Percentiles rank a stretch among this genome's conserved stretches.
These are phyloP conservation scores for Ormosia semicastrata DNA, from an alignment of 306 rosid genomes.

Conservation along the genomic window DNA sequence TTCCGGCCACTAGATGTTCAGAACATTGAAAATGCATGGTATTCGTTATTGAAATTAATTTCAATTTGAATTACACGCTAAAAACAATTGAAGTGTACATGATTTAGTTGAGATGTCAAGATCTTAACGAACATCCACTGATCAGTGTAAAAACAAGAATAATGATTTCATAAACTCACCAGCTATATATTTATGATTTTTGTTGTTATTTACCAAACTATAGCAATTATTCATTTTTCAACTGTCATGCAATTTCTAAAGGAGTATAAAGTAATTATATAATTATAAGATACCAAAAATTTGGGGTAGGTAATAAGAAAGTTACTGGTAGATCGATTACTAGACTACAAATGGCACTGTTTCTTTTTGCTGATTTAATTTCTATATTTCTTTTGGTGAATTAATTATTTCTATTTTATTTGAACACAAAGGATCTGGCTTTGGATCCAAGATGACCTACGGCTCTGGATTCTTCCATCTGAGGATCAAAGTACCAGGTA, in stretches of 20 bases:
- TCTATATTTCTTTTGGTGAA: background rate
- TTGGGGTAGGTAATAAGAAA: background rate
- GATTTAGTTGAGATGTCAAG: background rate
- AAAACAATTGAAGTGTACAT: background rate
- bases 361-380: background rate
- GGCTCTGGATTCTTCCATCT: conserved; percentile 52
- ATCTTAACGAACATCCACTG: background rate
- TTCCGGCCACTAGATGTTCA: background rate
- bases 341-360: background rate
- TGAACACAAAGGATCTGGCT: conserved; percentile 45
- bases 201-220: background rate
- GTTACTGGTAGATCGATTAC: no score
- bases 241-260: background rate
- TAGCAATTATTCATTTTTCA: background rate
- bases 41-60: background rate
- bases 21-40: background rate
- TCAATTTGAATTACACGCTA: background rate
- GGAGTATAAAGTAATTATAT: background rate
- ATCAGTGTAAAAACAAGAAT: background rate
- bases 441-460: conserved; percentile 48
- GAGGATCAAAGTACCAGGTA: conserved; percentile 49
- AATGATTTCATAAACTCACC: background rate
- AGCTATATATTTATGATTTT: background rate
- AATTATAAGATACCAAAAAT: background rate
- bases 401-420: background rate